Conservation (phyloP, 371 early-diverging fungal species). For the Blakeslea trispora region DNA sequence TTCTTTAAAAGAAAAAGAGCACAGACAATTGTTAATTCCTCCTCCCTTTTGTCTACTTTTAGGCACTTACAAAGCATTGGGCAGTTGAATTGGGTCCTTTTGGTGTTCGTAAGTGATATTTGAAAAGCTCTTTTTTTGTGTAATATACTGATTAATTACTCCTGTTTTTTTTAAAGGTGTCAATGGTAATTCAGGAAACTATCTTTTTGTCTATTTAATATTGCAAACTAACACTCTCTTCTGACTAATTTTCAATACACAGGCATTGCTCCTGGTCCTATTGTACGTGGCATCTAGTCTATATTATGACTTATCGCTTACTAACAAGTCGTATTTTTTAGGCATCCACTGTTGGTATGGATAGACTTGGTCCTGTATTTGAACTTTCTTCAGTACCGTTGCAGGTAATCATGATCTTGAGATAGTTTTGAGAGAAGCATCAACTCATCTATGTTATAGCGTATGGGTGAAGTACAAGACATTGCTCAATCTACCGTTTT, state of each 20-base stretch:
- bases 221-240: neutral
- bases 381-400: constrained; percentile 28
- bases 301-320: neutral
- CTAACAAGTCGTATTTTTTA: constrained; percentile 4
- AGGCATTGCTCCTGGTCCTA: constrained; percentile 55
- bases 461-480: constrained; percentile 63
- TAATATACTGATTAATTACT: no score
- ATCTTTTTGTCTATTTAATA: neutral
- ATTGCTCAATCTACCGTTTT: constrained; percentile 76
- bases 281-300: constrained; percentile 38
- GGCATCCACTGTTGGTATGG: constrained; percentile 38
- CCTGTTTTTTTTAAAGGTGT: no score
- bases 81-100: constrained; percentile 54
- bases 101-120: constrained; percentile 49
- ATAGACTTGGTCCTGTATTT: constrained; percentile 34
- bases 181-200: constrained; percentile 17
- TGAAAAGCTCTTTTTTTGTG: no score
- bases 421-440: no score
- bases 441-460: constrained; percentile 18
- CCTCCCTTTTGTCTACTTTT: neutral
- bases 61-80: constrained; percentile 58
- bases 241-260: constrained; percentile 7
- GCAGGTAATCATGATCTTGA: constrained; percentile 25
- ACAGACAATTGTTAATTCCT: no score
- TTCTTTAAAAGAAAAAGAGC: neutral